Evolutionary conservation across 257 asterid genomes (phyloP).

Genomic region (Plantago elongata): DNA sequence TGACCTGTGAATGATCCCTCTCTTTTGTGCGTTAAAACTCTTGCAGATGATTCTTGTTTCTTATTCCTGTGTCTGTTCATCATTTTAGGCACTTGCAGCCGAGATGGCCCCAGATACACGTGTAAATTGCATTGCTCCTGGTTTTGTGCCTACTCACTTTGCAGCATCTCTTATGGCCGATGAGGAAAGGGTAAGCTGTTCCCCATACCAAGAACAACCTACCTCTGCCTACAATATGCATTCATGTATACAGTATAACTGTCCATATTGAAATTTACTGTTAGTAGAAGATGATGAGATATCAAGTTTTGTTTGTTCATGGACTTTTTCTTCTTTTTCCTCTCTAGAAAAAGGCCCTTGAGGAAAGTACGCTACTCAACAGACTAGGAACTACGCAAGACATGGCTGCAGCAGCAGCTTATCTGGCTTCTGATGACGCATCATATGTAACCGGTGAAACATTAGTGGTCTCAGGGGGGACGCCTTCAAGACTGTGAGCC

Average conservation of each 20-base stretch:
- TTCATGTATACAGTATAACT: background rate
- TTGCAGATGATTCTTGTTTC: background rate
- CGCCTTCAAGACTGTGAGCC: slow-evolving; percentile 63
- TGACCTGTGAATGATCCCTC: no score
- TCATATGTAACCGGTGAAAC: slow-evolving; percentile 80
- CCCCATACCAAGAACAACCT: background rate
- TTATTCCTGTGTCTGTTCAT: slow-evolving; percentile 2
- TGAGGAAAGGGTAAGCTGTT: slow-evolving; percentile 40
- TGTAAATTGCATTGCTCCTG: slow-evolving; percentile 93
- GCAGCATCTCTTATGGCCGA: slow-evolving; percentile 47
- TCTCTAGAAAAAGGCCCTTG: slow-evolving; percentile 47
- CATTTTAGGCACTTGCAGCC: slow-evolving; percentile 69
- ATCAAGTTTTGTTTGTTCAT: background rate
- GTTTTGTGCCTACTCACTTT: slow-evolving; percentile 91
- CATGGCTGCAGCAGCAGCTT: slow-evolving; percentile 92
- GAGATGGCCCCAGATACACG: slow-evolving; percentile 94
- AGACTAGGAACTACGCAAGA: slow-evolving; percentile 81
- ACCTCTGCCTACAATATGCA: background rate
- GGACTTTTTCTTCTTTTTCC: background rate
- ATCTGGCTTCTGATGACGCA: slow-evolving; percentile 86
- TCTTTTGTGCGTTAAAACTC: background rate
- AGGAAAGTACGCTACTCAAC: slow-evolving; percentile 57
- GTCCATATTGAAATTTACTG: background rate
- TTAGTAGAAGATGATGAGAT: background rate
- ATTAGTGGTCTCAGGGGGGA: slow-evolving; percentile 81